Evolutionary conservation across 2,329 filamentous ascomycete genomes (phyloP), one percentile per base, ranked within the genome.

Genomic region (Colletotrichum sp.): DNA sequence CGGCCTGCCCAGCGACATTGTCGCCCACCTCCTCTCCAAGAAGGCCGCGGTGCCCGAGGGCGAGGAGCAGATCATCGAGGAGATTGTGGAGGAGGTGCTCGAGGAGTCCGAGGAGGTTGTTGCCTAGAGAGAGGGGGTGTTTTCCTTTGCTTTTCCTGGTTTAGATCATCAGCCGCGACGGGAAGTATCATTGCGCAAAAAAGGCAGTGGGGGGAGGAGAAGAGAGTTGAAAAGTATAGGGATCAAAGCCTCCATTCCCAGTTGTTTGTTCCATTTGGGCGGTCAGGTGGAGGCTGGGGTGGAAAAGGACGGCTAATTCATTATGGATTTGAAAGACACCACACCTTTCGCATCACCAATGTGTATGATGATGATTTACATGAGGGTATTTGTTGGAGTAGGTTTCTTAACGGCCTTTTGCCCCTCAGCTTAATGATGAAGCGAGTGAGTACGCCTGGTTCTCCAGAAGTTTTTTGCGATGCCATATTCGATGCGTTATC

Each of bases 81-180:
- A 96, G 88, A 94, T 95, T 80, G 92, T 95, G 79, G 94, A 95
- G 87, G 96, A 98, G 88, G 96, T 93, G 26, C 85, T 93, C 68
- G 92, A 96, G 87, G 95, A 98, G 91, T 94, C 89, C 75, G 97
- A 99, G 89, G 97, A 99, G 86, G 86, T 92, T 79, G 83, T 92
- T 68, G 81, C 79, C 73, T 85, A 68, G 39, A 65, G 36, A 60
- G 34, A 52, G 26, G 24, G 28, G 59, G 28, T 62, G 18, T 62
- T 30, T 62, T 62, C 26, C 28, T 57, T 24, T 55, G 21, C 12
- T 52, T 44, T 60, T 67, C 34, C 66, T 28, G 67, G 30, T 72
- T 65, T 68, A 76, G 69, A 68, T 44, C 55, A 72, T 57, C 49
- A 28, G 24, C 65, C 26, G 24, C 26, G 28, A 30, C 26, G 28